These are phyloP conservation scores for Populus nigra DNA, from an alignment of 345 rosid genomes.

Conservation along the genomic window DNA sequence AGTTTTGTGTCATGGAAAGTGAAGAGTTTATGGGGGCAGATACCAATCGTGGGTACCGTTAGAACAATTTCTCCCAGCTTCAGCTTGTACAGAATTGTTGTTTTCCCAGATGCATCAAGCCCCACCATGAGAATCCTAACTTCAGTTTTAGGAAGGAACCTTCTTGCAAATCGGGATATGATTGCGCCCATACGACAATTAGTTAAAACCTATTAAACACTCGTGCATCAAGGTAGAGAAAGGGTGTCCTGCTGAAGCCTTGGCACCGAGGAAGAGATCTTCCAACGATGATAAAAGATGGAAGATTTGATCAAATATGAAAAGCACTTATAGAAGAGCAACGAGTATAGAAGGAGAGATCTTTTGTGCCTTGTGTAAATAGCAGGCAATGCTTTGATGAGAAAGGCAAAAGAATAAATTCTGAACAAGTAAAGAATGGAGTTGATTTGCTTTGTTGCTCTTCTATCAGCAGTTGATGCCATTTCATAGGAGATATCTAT, in stretches of 20 bases:
- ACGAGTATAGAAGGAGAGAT: not conserved
- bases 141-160: slow-evolving; percentile 35
- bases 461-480: not conserved
- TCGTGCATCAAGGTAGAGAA: not conserved
- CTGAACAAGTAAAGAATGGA: slow-evolving; percentile 23
- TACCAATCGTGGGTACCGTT: slow-evolving; percentile 63
- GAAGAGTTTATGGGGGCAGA: not conserved
- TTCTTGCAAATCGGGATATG: slow-evolving; percentile 43
- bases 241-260: not conserved
- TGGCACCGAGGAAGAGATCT: not conserved
- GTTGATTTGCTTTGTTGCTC: not conserved
- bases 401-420: slow-evolving; percentile 29
- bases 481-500: not conserved
- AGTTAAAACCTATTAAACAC: not conserved
- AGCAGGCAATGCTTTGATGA: slow-evolving; percentile 6
- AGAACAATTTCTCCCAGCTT: slow-evolving; percentile 63
- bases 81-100: slow-evolving; percentile 66
- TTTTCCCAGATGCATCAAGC: slow-evolving; percentile 71
- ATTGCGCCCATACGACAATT: slow-evolving; percentile 38
- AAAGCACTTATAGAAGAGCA: not conserved
- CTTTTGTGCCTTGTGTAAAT: slow-evolving; percentile 5
- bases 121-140: slow-evolving; percentile 63
- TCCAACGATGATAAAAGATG: not conserved
- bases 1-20: not conserved
- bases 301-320: not conserved